Evolutionary conservation across 176 grass and related monocot genomes (phyloP).

Genomic region (Triticum dicoccoides): DNA sequence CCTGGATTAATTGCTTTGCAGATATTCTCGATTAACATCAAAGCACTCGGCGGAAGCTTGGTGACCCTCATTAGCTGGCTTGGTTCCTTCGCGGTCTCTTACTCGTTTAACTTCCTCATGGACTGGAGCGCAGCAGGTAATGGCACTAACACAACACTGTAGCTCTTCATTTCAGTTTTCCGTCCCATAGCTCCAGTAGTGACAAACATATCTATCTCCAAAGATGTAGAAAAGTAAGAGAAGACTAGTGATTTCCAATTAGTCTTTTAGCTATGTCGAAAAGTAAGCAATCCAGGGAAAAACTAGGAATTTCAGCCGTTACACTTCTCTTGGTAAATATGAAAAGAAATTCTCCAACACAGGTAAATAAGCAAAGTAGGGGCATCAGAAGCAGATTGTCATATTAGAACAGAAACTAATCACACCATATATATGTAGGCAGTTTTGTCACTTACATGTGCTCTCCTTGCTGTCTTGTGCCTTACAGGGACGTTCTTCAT

Average conservation of each 20-base stretch:
- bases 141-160: neutral
- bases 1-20: constrained; percentile 15
- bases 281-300: no score
- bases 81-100: constrained; percentile 66
- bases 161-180: neutral
- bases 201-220: neutral
- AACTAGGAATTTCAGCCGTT: no score
- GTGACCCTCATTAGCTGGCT: constrained; percentile 74
- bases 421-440: no score
- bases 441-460: neutral
- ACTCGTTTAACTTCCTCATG: constrained; percentile 76
- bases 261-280: no score
- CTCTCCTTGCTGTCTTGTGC: neutral
- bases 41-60: constrained; percentile 76
- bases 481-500: constrained; percentile 71
- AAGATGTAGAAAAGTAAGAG: neutral
- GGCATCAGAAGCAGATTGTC: no score
- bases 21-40: constrained; percentile 87
- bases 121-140: constrained; percentile 70
- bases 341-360: no score
- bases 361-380: no score
- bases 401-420: no score
- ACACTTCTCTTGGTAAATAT: no score
- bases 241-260: no score
- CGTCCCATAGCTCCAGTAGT: neutral